Base-by-base conservation (phyloP, 2,329 filamentous ascomycete species). In the Xylariaceae sp. region DNA sequence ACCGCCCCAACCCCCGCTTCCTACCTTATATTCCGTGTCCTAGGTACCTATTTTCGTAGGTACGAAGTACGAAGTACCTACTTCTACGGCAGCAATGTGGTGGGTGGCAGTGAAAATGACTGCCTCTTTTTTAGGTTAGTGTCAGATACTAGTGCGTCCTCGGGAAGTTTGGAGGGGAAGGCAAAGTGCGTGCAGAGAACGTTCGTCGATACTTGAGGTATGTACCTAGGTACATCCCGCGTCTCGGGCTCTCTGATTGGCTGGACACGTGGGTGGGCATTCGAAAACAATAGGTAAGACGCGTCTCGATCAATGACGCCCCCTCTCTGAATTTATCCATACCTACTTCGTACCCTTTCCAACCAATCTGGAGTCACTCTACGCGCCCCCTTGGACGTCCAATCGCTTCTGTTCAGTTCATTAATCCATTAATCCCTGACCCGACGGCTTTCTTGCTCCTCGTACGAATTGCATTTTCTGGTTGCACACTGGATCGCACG, bases 281-380 rank as follows among this genome's bases (percentile, higher is more conserved):
- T 53, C 44, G 52, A 64, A 56, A 62, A 64, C 62, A 64, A 64
- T 57, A 17, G 17, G 17, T 17, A 56, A 51, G 56, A 57, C 62
- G 57, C 60, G 62, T 59, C 56, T 48, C 17, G 54, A 17, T 42
- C 45, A 54, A 39, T 52, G 13, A 35, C 23, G 39, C 42, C 59
- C 59, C 53, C 59, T 30, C 53, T 44, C 35, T 48, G 23, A 44
- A 50, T 53, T 51, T 49, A 30, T 30, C 23, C 23, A 30, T 30
- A 30, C 49, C 55, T 51, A 53, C 17, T 17, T 17, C 17, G 17
- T 17, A 17, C 49, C 55, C 47, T 47, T 34, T 44, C 13, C 59
- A 55, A 58, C 62, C 57, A 62, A 62, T 64, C 62, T 58, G 60
- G 62, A 30, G 56, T 58, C 57, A 60, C 52, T 56, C 55, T 63